Conservation (phyloP, 768 basidiomycete genomes). For the Fomitopsis pulvina region DNA sequence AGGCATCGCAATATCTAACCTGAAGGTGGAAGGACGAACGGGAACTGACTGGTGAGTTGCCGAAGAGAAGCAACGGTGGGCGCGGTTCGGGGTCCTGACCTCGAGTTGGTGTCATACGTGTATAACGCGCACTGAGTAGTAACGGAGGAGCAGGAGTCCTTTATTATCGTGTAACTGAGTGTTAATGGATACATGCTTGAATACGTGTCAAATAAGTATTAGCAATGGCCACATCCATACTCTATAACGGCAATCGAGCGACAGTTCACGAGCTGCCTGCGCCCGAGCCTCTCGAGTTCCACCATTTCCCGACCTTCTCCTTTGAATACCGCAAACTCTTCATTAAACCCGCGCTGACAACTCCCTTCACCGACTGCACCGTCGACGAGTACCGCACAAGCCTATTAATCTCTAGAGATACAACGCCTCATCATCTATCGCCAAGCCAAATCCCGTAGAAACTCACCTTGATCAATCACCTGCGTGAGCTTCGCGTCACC, state of each 20-base stretch:
- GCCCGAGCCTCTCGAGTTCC: conserved; percentile 27
- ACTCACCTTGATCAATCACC: conserved; percentile 46
- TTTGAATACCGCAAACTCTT: conserved; percentile 73
- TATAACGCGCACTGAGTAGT: not conserved
- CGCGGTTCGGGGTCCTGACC: too few relatives aligned
- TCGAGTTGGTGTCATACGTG: too few relatives aligned
- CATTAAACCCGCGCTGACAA: conserved; percentile 72
- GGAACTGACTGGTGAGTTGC: too few relatives aligned
- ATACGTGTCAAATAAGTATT: not conserved
- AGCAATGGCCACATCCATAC: not conserved
- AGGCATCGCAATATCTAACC: too few relatives aligned
- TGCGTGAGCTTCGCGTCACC: conserved; percentile 50
- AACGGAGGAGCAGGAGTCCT: not conserved
- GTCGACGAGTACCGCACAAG: conserved; percentile 84
- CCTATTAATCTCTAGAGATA: conserved; percentile 55
- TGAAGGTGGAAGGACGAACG: too few relatives aligned
- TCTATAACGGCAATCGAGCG: not conserved
- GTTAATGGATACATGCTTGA: conserved; percentile 3
- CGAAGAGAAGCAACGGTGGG: too few relatives aligned
- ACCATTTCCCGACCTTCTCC: conserved; percentile 86
- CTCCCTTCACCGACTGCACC: conserved; percentile 78
- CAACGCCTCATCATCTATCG: not conserved
- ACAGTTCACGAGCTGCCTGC: conserved; percentile 1
- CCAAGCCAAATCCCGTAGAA: not conserved
- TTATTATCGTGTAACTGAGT: not conserved